Percentiles rank a stretch among this genome's conserved stretches.
Evolutionary conservation across 257 asterid genomes (phyloP).

Genomic region (Fraxinus cuspidata): DNA sequence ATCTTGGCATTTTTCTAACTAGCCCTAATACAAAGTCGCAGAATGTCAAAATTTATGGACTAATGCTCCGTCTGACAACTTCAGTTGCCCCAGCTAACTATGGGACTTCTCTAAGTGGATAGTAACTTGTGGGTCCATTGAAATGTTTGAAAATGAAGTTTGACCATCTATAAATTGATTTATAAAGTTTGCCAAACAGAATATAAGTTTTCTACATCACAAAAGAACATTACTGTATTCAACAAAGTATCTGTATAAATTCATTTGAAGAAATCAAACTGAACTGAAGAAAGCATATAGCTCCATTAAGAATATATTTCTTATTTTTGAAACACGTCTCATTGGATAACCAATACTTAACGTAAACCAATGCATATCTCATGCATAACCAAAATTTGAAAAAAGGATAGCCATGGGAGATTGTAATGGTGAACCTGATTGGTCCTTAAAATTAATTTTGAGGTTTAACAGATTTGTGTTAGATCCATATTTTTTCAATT

Average conservation of each 20-base stretch:
- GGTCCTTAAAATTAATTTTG: background rate
- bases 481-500: background rate
- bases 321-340: slow-evolving; percentile 7
- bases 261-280: background rate
- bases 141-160: too few relatives aligned
- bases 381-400: background rate
- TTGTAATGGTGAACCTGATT: background rate
- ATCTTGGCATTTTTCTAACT: background rate
- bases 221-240: background rate
- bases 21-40: slow-evolving; percentile 13
- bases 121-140: too few relatives aligned
- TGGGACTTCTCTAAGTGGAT: background rate
- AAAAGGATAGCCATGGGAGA: background rate
- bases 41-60: background rate
- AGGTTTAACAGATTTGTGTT: background rate
- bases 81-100: background rate
- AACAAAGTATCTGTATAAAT: background rate
- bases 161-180: too few relatives aligned
- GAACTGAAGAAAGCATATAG: slow-evolving; percentile 1
- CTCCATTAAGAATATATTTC: slow-evolving; percentile 1
- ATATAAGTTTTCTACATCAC: background rate
- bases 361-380: background rate
- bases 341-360: background rate
- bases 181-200: too few relatives aligned
- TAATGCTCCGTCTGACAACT: background rate